These are phyloP conservation scores for Chaetomium strumarium DNA, from an alignment of 2,329 filamentous ascomycete species.

Conservation along the genomic window DNA sequence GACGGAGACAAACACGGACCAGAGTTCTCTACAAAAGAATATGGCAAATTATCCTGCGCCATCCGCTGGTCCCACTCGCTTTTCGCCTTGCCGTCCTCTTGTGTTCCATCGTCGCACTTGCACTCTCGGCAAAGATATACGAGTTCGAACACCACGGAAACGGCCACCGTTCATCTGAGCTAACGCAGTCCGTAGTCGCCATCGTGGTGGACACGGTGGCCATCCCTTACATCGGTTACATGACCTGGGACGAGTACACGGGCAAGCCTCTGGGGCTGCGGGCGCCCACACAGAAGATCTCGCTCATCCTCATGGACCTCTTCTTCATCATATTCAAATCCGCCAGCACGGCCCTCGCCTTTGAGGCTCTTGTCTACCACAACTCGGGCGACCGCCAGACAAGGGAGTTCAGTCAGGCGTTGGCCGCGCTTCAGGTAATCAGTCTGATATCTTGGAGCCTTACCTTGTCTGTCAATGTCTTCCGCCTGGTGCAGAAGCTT, in stretches of 20 bases:
- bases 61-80: conserved; percentile 77
- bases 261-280: conserved; percentile 87
- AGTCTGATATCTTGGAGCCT: conserved; percentile 84
- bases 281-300: conserved; percentile 75
- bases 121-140: conserved; percentile 70
- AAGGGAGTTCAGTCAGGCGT: conserved; percentile 56
- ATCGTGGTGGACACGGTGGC: conserved; percentile 85
- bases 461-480: conserved; percentile 82
- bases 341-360: conserved; percentile 84
- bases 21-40: conserved; percentile 52
- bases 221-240: conserved; percentile 84
- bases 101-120: conserved; percentile 77
- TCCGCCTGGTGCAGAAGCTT: conserved; percentile 59
- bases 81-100: conserved; percentile 77
- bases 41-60: conserved; percentile 66
- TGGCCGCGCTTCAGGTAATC: conserved; percentile 73
- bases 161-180: conserved; percentile 43
- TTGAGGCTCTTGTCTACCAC: conserved; percentile 68
- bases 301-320: conserved; percentile 83
- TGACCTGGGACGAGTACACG: conserved; percentile 95
- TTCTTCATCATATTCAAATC: conserved; percentile 98
- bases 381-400: conserved; percentile 32
- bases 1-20: conserved; percentile 29
- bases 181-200: conserved; percentile 78
- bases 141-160: conserved; percentile 45